Evolutionary conservation across 2,329 filamentous ascomycete genomes (phyloP), one percentile per base, ranked within the genome.

Genomic region (Arthrobotrys iridis): DNA sequence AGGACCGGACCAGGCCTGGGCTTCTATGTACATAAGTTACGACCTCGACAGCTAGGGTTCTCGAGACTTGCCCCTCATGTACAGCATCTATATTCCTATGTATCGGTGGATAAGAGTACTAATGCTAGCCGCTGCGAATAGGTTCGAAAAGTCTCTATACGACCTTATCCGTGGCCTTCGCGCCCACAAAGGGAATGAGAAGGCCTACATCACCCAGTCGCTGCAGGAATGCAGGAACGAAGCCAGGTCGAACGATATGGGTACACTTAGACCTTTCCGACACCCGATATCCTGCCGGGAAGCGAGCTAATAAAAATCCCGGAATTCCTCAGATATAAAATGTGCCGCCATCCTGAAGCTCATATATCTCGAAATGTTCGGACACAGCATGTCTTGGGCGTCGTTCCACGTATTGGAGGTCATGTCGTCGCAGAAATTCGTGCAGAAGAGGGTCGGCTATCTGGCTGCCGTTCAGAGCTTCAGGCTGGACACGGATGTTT

Each of bases 311-410:
- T 13, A 22, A 24, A 13, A 48, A 20, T 22, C 8, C 30, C 45
- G 70, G 72, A 10, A 33, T 67, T 67, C 57, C 35, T 52, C 41
- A 92, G 93, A 98, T 84, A 87, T 97, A 83, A 99, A 99, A 86
- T 93, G 95, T 18, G 98, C 93, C 33, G 95, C 95, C 48, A 87
- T 99, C 63, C 85, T 99, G 80, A 99, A 99, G 85, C 87, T 99
- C 79, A 90, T 97, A 62, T 99, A 99, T 82, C 88, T 99, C 78
- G 95, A 99, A 82, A 99, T 99, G 95, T 93, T 98, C 79, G 95
- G 95, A 11, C 92, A 98, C 82, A 95, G 98, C 83, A 99, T 99
- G 95, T 97, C 94, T 2, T 99, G 95, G 95, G 95, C 95, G 2
- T 93, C 93, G 10, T 99, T 99, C 84, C 92, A 99, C 82, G 94